Base-by-base conservation (phyloP, 257 asterid species). In the Gynochthodes officinalis region DNA sequence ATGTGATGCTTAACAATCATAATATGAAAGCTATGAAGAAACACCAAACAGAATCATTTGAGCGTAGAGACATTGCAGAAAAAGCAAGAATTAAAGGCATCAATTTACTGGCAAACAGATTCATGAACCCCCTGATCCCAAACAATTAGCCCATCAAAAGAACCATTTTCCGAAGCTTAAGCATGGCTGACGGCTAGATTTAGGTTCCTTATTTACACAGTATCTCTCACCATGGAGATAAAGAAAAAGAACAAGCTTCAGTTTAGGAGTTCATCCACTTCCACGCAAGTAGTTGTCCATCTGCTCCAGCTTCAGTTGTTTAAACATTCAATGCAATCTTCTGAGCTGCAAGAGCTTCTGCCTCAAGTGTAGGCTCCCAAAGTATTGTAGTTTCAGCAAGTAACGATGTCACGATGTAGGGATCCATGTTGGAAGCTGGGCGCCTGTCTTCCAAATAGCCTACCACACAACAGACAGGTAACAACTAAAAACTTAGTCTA, bases 341-440 rank as follows among this genome's bases (percentile, higher is more conserved):
- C 80, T 88, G 96, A 19, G 98, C 97, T 50, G 93, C 93, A 79
- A 89, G 92, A 64, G 96, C 97, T 81, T 91, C 96, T 7, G 97
- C 88, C 85, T 89, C 96, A 44, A 91, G 94, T 6, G 91, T 88
- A 18, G 98, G 97, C 83, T 89, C 89, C 99, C 99, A 94, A 70
- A 94, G 81, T 55, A 94, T 27, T 33, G 99, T 94, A 75, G 92
- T 83, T 80, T 91, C 99, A 68, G 99, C 97, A 57, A 91, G 97
- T 77, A 94, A 78, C 63, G 89, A 74, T 2, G 96, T 94, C 83
- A 94, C 99, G 0, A 91, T 76, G 15, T 94, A 94, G 21, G 99
- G 99, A 69, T 94, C 99, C 99, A 94, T 94, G 96, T 94, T 94
- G 55, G 99, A 94, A 53, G 99, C 99, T 8, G 99, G 99, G 33